These are phyloP conservation scores for Delonix regia DNA, from an alignment of 306 rosid species.

Conservation along the genomic window DNA sequence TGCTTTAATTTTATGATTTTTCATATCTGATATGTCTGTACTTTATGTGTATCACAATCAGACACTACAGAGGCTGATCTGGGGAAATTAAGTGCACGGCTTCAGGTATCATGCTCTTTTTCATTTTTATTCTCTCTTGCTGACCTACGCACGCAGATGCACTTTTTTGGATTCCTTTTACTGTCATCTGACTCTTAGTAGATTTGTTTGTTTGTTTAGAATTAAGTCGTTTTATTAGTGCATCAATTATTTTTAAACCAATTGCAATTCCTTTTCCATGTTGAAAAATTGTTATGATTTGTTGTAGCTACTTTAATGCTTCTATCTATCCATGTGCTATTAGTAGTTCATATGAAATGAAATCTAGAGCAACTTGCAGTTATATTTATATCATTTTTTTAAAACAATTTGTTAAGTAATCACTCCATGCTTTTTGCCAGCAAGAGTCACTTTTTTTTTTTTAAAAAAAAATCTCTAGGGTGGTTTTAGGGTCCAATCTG, in stretches of 20 bases:
- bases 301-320: slow-evolving; percentile 6
- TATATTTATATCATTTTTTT: slow-evolving; percentile 18
- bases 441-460: slow-evolving; percentile 6
- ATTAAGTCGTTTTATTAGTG: not conserved
- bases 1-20: slow-evolving; percentile 21
- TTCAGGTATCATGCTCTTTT: slow-evolving; percentile 66
- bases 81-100: slow-evolving; percentile 61
- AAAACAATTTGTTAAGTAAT: not conserved
- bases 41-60: slow-evolving; percentile 49
- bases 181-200: not conserved
- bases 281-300: not conserved
- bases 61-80: slow-evolving; percentile 62
- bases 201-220: slow-evolving; percentile 3
- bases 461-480: not conserved
- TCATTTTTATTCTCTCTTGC: slow-evolving; percentile 3
- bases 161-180: slow-evolving; percentile 3
- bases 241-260: slow-evolving; percentile 15
- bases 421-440: not conserved
- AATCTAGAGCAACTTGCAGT: not conserved
- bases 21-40: slow-evolving; percentile 23
- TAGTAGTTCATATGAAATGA: not conserved
- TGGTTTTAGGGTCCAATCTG: not conserved
- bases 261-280: slow-evolving; percentile 3
- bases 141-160: not conserved
- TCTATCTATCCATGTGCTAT: slow-evolving; percentile 7